phyloP scores from a whole-genome alignment of 805 yeast genomes.

The Helenozyma baotianmanensis region DNA sequence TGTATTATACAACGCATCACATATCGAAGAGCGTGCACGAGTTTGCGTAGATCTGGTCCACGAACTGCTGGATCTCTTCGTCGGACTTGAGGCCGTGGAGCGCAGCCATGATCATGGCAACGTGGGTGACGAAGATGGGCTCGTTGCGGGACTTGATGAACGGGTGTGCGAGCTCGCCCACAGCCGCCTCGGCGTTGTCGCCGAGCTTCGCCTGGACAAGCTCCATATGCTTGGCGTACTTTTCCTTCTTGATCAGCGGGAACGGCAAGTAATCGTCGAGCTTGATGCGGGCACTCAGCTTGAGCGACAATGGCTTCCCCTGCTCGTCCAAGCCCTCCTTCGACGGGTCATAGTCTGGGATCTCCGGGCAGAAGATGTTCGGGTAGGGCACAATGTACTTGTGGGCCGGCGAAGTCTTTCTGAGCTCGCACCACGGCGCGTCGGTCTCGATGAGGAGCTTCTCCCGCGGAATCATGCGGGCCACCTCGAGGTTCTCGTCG shows the following conservation, averaged over 20 bases:
- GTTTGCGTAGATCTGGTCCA: constrained; percentile 34
- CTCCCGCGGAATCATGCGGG: constrained; percentile 61
- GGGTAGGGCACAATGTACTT: constrained; percentile 53
- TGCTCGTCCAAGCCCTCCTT: not conserved
- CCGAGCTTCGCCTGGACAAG: constrained; percentile 18
- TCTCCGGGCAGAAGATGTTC: constrained; percentile 49
- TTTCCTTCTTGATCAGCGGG: constrained; percentile 63
- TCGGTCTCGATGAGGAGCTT: constrained; percentile 85
- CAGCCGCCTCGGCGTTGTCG: constrained; percentile 1
- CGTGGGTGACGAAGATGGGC: constrained; percentile 80
- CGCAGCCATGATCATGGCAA: constrained; percentile 51
- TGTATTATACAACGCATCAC: constrained; percentile 5
- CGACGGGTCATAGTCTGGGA: constrained; percentile 1
- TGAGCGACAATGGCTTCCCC: constrained; percentile 8
- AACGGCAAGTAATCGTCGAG: constrained; percentile 55
- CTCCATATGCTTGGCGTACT: constrained; percentile 34
- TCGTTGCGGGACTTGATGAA: constrained; percentile 84
- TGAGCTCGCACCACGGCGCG: constrained; percentile 97
- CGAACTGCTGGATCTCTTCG: constrained; percentile 25
- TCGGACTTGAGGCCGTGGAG: constrained; percentile 26
- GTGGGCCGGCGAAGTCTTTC: constrained; percentile 76
- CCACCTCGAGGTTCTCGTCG: constrained; percentile 66
- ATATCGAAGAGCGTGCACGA: constrained; percentile 28
- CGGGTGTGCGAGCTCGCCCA: constrained; percentile 34
- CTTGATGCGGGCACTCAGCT: constrained; percentile 22